Conservation (phyloP, 768 basidiomycete genomes). For the Lactifluus volemus region DNA sequence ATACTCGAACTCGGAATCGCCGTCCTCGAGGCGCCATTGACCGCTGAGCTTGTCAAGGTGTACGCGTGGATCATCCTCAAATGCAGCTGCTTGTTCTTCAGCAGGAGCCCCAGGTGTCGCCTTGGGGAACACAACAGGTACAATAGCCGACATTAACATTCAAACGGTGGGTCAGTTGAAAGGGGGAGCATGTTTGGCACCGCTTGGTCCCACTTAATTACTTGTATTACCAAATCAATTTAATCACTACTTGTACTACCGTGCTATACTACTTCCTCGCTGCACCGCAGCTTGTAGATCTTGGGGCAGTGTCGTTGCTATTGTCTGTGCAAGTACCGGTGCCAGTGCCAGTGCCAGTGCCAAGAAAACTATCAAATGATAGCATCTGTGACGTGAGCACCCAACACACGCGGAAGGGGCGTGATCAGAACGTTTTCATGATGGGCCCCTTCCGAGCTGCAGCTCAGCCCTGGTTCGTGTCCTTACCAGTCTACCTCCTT, state of each 20-base stretch:
- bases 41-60: conserved; percentile 67
- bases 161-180: background rate
- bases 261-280: background rate
- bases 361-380: background rate
- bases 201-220: conserved; percentile 1
- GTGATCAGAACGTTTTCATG: background rate
- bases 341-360: background rate
- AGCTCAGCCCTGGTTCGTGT: background rate
- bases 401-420: background rate
- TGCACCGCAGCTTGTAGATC: background rate
- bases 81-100: conserved; percentile 53
- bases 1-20: conserved; percentile 91
- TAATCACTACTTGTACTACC: no score
- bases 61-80: conserved; percentile 74
- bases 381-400: background rate
- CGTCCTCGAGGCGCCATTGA: conserved; percentile 86
- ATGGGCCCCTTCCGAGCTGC: background rate
- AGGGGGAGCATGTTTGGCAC: conserved; percentile 12
- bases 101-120: conserved; percentile 45
- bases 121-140: conserved; percentile 19
- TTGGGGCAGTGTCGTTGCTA: background rate
- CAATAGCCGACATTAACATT: conserved; percentile 3
- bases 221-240: background rate
- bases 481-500: background rate
- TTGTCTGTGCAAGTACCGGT: background rate